Percentiles rank a stretch among this genome's conserved stretches.
Conservation (phyloP, 129 eudicot genomes). For the Heracleum sosnowskyi region DNA sequence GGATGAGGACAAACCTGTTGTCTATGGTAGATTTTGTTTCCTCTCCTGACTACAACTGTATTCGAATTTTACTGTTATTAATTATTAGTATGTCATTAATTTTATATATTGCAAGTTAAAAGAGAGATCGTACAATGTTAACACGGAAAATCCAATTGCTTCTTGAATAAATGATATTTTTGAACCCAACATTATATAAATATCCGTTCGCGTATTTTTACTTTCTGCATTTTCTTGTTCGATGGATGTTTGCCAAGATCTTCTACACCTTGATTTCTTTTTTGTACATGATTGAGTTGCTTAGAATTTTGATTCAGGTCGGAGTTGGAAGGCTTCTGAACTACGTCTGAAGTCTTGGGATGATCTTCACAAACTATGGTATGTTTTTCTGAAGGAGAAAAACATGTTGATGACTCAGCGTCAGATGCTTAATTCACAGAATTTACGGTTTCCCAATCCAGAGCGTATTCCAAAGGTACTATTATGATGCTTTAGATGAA, state of each 20-base stretch:
- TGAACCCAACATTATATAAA: background rate
- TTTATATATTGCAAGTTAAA: background rate
- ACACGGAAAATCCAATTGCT: background rate
- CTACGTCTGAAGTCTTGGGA: slow-evolving; percentile 93
- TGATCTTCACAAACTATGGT: slow-evolving; percentile 86
- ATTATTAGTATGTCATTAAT: background rate
- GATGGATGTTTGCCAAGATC: background rate
- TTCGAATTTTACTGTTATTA: background rate
- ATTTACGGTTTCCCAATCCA: slow-evolving; percentile 75
- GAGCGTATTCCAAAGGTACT: slow-evolving; percentile 77
- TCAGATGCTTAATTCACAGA: slow-evolving; percentile 92
- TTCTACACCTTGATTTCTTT: background rate
- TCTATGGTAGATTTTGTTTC: slow-evolving; percentile 42
- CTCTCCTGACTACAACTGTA: background rate
- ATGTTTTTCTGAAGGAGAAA: slow-evolving; percentile 79
- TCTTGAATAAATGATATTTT: background rate
- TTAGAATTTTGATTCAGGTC: slow-evolving; percentile 41
- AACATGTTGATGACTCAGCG: slow-evolving; percentile 91
- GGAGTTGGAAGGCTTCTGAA: slow-evolving; percentile 92
- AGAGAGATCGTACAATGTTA: background rate
- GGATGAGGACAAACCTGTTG: slow-evolving; percentile 69
- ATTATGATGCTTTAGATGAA: background rate
- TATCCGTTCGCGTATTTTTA: background rate
- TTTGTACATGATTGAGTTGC: background rate
- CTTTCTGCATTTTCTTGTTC: background rate